These are phyloP conservation scores for Penicillium italicum DNA, from an alignment of 2,329 filamentous ascomycete species.

Conservation along the genomic window DNA sequence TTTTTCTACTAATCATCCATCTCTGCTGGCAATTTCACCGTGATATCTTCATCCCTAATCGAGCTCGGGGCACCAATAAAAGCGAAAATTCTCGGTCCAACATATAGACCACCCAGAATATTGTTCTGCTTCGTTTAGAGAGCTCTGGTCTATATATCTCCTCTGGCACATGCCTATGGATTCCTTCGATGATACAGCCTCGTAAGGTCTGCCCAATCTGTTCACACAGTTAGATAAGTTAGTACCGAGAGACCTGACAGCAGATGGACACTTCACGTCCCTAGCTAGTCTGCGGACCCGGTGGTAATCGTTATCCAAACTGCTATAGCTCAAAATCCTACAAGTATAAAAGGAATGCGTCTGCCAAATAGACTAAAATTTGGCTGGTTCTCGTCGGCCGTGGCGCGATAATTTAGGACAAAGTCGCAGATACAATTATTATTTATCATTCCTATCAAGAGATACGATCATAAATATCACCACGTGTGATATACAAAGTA, in stretches of 20 bases:
- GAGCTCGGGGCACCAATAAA: constrained; percentile 29
- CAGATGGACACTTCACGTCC: no score
- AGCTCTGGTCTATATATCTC: constrained; percentile 22
- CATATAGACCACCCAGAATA: constrained; percentile 33
- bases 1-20: constrained; percentile 20
- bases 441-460: no score
- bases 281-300: no score
- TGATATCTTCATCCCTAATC: constrained; percentile 30
- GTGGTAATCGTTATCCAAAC: no score
- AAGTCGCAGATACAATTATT: no score
- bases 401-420: no score
- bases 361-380: no score
- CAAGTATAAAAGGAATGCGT: no score
- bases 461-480: no score
- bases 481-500: no score
- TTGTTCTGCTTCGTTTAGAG: constrained; percentile 23
- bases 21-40: constrained; percentile 23
- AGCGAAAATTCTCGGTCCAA: constrained; percentile 29
- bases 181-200: constrained; percentile 28
- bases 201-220: constrained; percentile 30
- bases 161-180: constrained; percentile 28
- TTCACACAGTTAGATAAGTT: not conserved
- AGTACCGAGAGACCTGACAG: not conserved
- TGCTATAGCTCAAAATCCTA: no score
- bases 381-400: no score